Evolutionary conservation across 441 rosid genomes (phyloP).

Genomic region (Iberis amara): DNA sequence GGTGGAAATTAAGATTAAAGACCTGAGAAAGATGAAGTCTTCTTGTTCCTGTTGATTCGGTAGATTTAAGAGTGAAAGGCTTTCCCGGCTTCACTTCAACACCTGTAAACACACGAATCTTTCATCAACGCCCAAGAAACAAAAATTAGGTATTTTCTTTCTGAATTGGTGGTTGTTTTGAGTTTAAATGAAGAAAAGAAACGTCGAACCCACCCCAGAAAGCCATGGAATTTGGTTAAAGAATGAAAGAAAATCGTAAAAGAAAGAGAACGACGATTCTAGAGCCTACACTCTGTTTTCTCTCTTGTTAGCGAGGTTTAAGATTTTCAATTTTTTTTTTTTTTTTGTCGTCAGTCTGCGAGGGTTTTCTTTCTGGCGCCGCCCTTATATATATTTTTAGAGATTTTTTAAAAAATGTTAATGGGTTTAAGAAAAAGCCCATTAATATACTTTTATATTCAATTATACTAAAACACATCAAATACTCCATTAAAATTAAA

Average conservation of each 20-base stretch:
- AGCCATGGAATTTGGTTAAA: slow-evolving; percentile 18
- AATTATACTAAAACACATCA: too few relatives aligned
- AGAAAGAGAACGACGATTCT: not conserved
- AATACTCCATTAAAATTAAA: too few relatives aligned
- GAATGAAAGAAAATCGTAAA: not conserved
- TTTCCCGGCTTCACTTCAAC: slow-evolving; percentile 61
- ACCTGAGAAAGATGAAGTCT: slow-evolving; percentile 73
- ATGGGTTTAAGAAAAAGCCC: too few relatives aligned
- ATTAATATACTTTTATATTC: too few relatives aligned
- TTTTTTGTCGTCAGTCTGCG: too few relatives aligned
- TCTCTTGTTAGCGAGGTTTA: too few relatives aligned
- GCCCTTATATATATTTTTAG: too few relatives aligned
- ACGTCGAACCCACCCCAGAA: slow-evolving; percentile 24
- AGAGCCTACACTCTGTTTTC: slow-evolving; percentile 1
- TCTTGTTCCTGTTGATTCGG: slow-evolving; percentile 11
- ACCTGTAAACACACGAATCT: slow-evolving; percentile 37
- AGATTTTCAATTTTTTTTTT: too few relatives aligned
- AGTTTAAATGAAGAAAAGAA: not conserved
- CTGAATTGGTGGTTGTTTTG: not conserved
- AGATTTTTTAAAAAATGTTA: too few relatives aligned
- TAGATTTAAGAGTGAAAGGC: slow-evolving; percentile 43
- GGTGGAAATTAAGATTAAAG: not conserved
- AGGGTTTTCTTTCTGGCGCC: too few relatives aligned
- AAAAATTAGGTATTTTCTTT: not conserved
- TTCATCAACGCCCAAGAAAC: not conserved